Percentiles rank a stretch among this genome's conserved stretches.
These are phyloP conservation scores for Otatea glauca DNA, from an alignment of 176 grass and related monocot species.

Conservation along the genomic window DNA sequence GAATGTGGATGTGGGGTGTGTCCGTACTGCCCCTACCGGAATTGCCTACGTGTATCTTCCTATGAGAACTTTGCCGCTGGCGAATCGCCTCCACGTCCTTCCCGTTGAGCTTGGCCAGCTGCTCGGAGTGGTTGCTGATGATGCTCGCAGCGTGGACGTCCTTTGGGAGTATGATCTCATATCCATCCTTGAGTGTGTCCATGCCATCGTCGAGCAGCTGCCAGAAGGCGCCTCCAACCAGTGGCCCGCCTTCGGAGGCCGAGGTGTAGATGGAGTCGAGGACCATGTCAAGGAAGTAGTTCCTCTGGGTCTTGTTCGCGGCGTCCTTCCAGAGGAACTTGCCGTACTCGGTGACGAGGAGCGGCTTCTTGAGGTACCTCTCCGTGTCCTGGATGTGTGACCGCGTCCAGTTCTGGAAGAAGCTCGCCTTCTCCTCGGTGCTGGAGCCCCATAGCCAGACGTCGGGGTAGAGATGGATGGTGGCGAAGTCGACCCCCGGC, in stretches of 20 bases:
- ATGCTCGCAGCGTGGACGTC: conserved; percentile 39
- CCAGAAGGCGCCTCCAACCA: conserved; percentile 67
- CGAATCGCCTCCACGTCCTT: neutral
- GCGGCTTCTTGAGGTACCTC: conserved; percentile 28
- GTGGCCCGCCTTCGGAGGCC: neutral
- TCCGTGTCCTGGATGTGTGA: neutral
- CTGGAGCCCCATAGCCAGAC: conserved; percentile 63
- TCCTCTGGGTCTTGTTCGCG: conserved; percentile 27
- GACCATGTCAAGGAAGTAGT: conserved; percentile 22
- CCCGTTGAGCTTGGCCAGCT: conserved; percentile 46
- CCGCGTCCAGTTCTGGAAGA: conserved; percentile 50
- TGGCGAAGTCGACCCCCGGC: conserved; percentile 71
- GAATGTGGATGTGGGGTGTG: neutral
- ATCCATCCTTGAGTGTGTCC: conserved; percentile 57
- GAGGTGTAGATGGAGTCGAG: conserved; percentile 47
- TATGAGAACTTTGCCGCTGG: neutral
- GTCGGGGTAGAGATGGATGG: conserved; percentile 92
- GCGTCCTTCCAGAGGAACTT: conserved; percentile 49
- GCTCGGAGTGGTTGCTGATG: conserved; percentile 40
- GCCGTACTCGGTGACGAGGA: conserved; percentile 64
- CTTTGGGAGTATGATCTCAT: conserved; percentile 55
- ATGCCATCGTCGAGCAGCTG: conserved; percentile 52
- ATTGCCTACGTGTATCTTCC: conserved; percentile 2
- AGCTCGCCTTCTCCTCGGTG: conserved; percentile 12
- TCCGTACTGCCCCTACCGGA: neutral